Evolutionary conservation across 129 eudicot species (phyloP), one percentile per base, ranked within the genome.

Genomic region (Centrapalus pauciflorus): DNA sequence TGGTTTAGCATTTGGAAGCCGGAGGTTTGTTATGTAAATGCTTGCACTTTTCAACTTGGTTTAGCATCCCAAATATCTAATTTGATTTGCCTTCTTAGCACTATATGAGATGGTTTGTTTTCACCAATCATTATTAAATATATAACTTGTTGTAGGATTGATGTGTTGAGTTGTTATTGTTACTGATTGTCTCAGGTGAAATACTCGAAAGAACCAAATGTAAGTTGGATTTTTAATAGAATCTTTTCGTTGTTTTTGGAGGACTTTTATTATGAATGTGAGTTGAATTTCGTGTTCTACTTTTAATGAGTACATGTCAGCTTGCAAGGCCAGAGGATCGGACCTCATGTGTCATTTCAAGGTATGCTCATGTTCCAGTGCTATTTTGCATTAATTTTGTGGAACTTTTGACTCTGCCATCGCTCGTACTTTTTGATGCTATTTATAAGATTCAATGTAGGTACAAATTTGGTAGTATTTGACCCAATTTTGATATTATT

Each of bases 241-340:
- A 33, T 20, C 9, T 28, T 60, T 32, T 13, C 23, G 27, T 16
- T 16, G 12, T 17, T n/a, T 56, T 56, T 61, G 30, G 12, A 0
- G 29, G n/a, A 33, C 34, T 60, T n/a, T n/a, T n/a, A n/a, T 1
- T 24, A 34, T 61, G 17, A 61, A 37, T 61, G 27, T 33, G n/a
- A 19, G 17, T 49, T 48, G 4, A 48, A 16, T 6, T 55, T 16
- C 55, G 26, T 62, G 37, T 23, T 51, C 32, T 54, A 1, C 12
- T 17, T 3, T 40, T 30, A 10, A 25, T 12, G 19, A 7, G 8
- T 12, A 16, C 40, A 0, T 63, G 27, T n/a, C 80, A 80, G 84
- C 84, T 57, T 80, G 84, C 84, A 80, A 80, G 34, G 77, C 84
- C 25, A 64, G 81, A 54, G 84, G 84, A 11, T 70, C 84, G 3